Conservation (phyloP, 768 basidiomycete species). For the Lentinula sp. region DNA sequence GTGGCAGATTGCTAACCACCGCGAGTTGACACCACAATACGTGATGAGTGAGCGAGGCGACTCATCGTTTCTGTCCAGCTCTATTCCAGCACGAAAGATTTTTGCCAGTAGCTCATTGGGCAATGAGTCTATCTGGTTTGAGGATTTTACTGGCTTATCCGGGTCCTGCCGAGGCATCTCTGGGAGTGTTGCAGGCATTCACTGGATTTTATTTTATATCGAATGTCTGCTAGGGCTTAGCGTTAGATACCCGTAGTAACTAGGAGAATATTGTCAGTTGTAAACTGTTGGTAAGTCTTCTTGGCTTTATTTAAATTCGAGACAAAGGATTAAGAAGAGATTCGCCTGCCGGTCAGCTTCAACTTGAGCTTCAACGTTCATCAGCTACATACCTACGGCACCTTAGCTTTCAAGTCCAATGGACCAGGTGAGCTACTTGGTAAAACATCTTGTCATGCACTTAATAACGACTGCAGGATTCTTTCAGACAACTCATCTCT, state of each 20-base stretch:
- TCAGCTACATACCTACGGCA: neutral
- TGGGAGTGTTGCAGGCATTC: no score
- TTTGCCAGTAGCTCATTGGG: slow-evolving; percentile 6
- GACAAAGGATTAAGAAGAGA: no score
- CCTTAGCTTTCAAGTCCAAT: neutral
- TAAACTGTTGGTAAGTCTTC: no score
- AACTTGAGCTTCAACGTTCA: neutral
- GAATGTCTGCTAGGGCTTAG: no score
- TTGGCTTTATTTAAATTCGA: no score
- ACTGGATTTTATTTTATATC: no score
- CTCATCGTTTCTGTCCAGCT: neutral
- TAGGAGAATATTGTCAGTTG: no score
- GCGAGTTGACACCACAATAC: neutral
- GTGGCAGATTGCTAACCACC: neutral
- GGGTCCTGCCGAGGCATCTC: neutral
- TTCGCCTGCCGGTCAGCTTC: neutral
- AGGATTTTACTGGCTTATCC: neutral
- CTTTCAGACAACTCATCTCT: slow-evolving; percentile 47
- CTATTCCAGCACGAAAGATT: neutral
- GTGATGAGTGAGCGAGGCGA: neutral
- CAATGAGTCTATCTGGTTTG: neutral
- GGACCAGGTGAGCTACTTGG: neutral
- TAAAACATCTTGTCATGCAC: neutral
- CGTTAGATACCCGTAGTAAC: no score
- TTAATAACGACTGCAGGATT: slow-evolving; percentile 35